Base-by-base conservation (phyloP, 2,329 filamentous ascomycete species). In the Trichophyton schoenleinii region DNA sequence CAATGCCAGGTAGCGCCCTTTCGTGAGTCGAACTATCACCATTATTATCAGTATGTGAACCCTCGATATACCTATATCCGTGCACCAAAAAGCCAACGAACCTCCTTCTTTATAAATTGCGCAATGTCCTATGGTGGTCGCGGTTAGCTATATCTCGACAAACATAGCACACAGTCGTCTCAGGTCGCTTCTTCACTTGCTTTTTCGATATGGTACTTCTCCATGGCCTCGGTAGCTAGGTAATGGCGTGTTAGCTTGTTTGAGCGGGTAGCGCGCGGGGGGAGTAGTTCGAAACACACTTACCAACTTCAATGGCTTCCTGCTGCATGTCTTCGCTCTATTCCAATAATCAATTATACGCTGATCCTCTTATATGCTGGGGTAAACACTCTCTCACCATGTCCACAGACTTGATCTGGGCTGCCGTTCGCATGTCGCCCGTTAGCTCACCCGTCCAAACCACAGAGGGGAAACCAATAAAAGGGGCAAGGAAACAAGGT, bases 1-100 rank as follows among this genome's bases (percentile, higher is more conserved):
- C 94, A 99, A 78, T 99, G 94, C 94, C 92, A 99, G 74, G 94
- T 99, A 65, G 92, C 91, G 41, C 94, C 94, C 80, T 96, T 96
- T 73, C 91, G 87, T 71, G 89, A 88, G 75, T 99, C 94, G 71
- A 99, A 97, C 92, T 97, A 46, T 61, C 52, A 13, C 34, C 34
- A 13, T 44, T 22, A 62, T 67, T 7, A 34, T 59, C 41, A 59
- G 58, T 9, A 52, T 67, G n/a, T 55, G 34, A 18, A 18, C n/a
- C 28, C 28, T n/a, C 28, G 4, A 2, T n/a, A 22, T 34, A 31
- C 2, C 8, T 60, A 59, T 42, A 62, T 38, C 34, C 34, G 3
- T 9, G 11, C 34, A 13, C 34, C 60, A 57, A 13, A 22, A 31
- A 48, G 58, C 58, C 22, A 55, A 72, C 80, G 68, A 76, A 95